phyloP scores from a whole-genome alignment of 139 green algal genomes.

The Tetraselmis striata region DNA sequence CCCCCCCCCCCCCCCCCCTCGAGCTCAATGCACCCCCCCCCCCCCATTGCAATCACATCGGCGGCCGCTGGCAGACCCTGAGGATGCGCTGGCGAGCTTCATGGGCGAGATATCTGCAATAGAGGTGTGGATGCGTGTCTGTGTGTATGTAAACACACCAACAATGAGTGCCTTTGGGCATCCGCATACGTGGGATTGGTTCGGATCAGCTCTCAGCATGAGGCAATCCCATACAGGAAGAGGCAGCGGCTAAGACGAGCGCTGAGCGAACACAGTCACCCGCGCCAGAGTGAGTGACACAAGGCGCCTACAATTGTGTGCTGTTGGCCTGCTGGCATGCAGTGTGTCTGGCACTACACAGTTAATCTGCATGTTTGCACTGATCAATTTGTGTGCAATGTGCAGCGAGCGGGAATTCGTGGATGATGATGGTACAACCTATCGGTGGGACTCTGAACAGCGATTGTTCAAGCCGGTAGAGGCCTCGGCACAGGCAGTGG shows the following conservation, averaged over 20 bases:
- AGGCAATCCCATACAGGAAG: too few species aligned
- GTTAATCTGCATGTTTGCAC: too few species aligned
- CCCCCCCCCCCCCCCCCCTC: not conserved
- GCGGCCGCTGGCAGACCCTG: not conserved
- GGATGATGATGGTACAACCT: slow-evolving; percentile 91
- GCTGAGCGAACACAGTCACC: not conserved
- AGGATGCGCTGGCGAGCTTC: not conserved
- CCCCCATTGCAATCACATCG: not conserved
- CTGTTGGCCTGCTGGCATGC: too few species aligned
- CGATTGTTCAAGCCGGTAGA: slow-evolving; percentile 65
- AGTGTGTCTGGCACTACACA: too few species aligned
- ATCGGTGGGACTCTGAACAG: slow-evolving; percentile 69
- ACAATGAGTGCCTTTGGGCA: too few species aligned
- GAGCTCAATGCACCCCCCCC: not conserved
- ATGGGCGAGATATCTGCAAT: not conserved
- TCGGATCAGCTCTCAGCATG: too few species aligned
- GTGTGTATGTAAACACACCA: too few species aligned
- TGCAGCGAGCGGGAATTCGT: slow-evolving; percentile 72
- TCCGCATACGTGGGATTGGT: too few species aligned
- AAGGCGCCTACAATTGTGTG: too few species aligned
- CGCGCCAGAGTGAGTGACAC: not conserved
- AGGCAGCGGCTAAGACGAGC: not conserved
- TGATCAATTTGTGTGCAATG: too few species aligned
- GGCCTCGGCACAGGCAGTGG: not conserved
- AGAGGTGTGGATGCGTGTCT: too few species aligned